Base-by-base conservation (phyloP, 1,139 yeast genomes). In the Pichia sp. region DNA sequence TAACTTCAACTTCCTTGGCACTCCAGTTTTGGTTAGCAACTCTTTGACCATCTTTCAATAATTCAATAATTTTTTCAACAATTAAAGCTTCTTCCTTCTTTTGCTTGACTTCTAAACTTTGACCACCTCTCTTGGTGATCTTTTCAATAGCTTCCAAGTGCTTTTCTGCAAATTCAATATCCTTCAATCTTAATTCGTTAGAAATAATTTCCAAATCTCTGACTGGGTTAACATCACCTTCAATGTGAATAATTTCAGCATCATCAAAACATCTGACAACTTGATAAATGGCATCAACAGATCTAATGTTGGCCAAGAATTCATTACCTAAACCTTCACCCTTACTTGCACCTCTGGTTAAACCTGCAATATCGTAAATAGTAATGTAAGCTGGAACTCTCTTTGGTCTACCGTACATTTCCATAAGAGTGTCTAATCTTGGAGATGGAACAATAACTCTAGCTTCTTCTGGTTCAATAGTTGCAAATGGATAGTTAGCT, bases 271-370 rank as follows among this genome's bases (percentile, higher is more conserved):
- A 85, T 74, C 99, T 84, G 48, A 92, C 97, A 56, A 92, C 95
- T 71, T 94, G 98, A 74, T 85, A 92, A 61, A 92, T 81, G 54
- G 97, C 95, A 75, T 92, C 98, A 52, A 92, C 98, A 43, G 98
- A 95, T 69, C 98, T 81, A 60, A 92, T 92, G 68, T 92, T 92
- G 56, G 97, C 85, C 73, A 92, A 81, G 79, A 92, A 92, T 56
- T 95, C 95, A 68, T 92, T 94, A 66, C 98, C 98, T 57, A 92
- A 79, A 64, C 98, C 98, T 69, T 92, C 98, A 70, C 98, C 98
- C 45, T 88, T 82, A 52, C 88, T 82, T 43, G 98, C 98, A 66
- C 98, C 97, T 67, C 88, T 87, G 55, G 97, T 90, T 65, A 92
- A 77, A 67, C 98, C 98, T 48, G 98, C 98, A 72, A 92, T 92